These are phyloP conservation scores for Venturia nashicola DNA, from an alignment of 2,329 filamentous ascomycete species.

Conservation along the genomic window DNA sequence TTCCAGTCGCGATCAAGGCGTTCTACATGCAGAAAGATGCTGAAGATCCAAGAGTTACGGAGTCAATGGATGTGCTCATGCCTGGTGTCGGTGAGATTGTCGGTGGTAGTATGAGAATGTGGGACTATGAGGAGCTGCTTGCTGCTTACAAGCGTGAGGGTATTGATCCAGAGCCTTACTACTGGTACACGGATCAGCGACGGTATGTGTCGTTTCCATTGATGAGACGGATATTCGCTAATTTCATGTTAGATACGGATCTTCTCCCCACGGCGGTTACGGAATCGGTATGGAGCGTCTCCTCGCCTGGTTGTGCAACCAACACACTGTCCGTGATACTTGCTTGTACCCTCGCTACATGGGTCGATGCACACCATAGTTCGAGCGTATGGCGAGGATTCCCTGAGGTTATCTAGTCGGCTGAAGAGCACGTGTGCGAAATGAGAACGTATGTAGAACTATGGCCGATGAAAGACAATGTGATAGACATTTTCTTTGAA, in stretches of 20 bases:
- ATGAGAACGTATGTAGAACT: not conserved
- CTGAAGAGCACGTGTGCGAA: not conserved
- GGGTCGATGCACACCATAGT: constrained; percentile 63
- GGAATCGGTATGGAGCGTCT: constrained; percentile 82
- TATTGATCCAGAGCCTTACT: constrained; percentile 76
- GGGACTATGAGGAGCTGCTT: constrained; percentile 80
- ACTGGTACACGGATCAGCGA: constrained; percentile 97
- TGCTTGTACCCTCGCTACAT: constrained; percentile 74
- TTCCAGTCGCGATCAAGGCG: constrained; percentile 93
- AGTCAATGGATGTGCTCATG: constrained; percentile 81
- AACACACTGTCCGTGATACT: constrained; percentile 53
- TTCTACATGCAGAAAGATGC: constrained; percentile 97
- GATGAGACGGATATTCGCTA: not conserved
- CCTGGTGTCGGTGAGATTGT: constrained; percentile 96
- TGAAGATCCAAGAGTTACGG: constrained; percentile 70
- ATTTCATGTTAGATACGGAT: constrained; percentile 56
- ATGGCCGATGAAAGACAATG: not conserved
- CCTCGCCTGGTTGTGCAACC: constrained; percentile 54
- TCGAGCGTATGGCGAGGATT: not conserved
- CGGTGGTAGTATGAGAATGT: constrained; percentile 92
- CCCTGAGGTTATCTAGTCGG: not conserved
- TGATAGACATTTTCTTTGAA: not conserved
- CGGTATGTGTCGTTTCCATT: constrained; percentile 49
- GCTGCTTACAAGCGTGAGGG: constrained; percentile 76
- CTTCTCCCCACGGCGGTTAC: constrained; percentile 84